Evolutionary conservation across 768 basidiomycete genomes (phyloP).

Genomic region (Pleurotus tuber-regium): DNA sequence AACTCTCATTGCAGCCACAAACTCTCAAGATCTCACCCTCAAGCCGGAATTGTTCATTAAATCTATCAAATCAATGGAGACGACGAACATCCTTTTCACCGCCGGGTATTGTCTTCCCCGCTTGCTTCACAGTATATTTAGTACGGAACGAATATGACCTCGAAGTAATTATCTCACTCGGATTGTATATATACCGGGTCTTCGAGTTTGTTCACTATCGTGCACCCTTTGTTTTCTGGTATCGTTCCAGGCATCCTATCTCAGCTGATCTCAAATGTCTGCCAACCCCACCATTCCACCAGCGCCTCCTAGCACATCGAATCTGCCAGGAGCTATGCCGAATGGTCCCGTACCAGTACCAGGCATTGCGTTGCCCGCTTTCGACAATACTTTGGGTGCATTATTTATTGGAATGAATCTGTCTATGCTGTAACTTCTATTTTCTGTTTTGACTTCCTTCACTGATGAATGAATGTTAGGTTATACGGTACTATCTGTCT

Average conservation of each 20-base stretch:
- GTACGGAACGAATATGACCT: background rate
- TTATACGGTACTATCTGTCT: constrained; percentile 10
- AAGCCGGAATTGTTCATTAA: background rate
- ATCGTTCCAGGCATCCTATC: background rate
- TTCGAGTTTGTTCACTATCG: background rate
- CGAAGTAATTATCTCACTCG: background rate
- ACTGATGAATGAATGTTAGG: background rate
- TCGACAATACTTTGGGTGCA: constrained; percentile 11
- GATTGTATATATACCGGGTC: background rate
- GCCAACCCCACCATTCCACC: background rate
- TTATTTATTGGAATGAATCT: constrained; percentile 8
- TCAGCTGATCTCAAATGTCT: background rate
- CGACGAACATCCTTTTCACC: background rate
- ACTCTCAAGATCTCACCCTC: background rate
- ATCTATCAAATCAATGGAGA: background rate
- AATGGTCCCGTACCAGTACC: background rate
- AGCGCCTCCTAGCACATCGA: background rate
- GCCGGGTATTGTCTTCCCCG: background rate
- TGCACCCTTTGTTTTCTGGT: background rate
- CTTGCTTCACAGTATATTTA: background rate
- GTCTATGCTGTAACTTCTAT: background rate
- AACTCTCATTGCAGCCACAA: too few species aligned
- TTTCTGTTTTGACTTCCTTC: background rate
- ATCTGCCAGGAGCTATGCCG: background rate
- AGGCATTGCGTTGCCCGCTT: background rate